Evolutionary conservation across 495 filamentous ascomycete species (phyloP).

Genomic region (Penicillium cataractarum): DNA sequence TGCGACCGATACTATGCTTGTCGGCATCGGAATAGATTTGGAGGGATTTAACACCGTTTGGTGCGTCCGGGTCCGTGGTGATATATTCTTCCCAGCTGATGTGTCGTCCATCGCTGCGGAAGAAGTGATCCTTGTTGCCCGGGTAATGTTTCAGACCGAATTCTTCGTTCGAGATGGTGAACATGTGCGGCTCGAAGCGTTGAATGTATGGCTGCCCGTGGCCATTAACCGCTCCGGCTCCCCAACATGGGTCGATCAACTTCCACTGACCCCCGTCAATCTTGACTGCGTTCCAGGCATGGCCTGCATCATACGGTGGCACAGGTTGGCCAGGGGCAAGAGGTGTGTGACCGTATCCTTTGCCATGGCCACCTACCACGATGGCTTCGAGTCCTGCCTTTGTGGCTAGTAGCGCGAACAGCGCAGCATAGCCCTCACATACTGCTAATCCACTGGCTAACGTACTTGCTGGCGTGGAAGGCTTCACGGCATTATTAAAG

Average conservation of each 20-base stretch:
- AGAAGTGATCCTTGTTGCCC: conserved; percentile 64
- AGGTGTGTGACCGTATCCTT: conserved; percentile 73
- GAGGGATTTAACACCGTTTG: conserved; percentile 46
- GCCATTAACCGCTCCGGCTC: conserved; percentile 67
- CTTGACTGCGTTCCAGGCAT: conserved; percentile 93
- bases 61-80: conserved; percentile 51
- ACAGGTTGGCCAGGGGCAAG: conserved; percentile 56
- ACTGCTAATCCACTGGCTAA: conserved; percentile 79
- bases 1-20: conserved; percentile 65
- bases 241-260: conserved; percentile 91
- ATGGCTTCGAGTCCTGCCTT: conserved; percentile 73
- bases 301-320: conserved; percentile 62
- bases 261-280: conserved; percentile 91
- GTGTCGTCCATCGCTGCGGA: conserved; percentile 61
- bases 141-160: conserved; percentile 86
- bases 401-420: conserved; percentile 74
- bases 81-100: conserved; percentile 82
- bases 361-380: conserved; percentile 79
- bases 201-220: conserved; percentile 61
- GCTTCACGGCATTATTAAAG: conserved; percentile 67
- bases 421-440: conserved; percentile 87
- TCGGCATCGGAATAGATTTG: conserved; percentile 55
- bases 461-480: conserved; percentile 67
- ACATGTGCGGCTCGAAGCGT: conserved; percentile 68
- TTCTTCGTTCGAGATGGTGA: conserved; percentile 79